Percentiles rank a stretch among this genome's conserved stretches.
Evolutionary conservation across 169 alveolate genomes (phyloP).

Genomic region (Plasmodium berghei): DNA sequence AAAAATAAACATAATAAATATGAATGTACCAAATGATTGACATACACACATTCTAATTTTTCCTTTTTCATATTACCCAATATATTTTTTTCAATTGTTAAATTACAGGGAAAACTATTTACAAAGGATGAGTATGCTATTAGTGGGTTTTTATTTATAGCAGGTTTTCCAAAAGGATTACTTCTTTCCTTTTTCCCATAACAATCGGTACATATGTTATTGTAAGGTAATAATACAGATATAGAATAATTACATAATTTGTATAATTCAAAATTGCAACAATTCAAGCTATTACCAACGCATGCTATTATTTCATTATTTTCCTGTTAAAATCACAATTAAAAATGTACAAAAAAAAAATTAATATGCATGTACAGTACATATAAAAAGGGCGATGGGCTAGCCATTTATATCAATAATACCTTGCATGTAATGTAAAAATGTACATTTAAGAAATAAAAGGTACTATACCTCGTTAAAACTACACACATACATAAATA

Average conservation of each 20-base stretch:
- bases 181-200: slow-evolving; percentile 56
- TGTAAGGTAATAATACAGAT: slow-evolving; percentile 43
- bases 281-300: slow-evolving; percentile 79
- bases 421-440: no score
- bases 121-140: slow-evolving; percentile 50
- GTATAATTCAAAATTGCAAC: slow-evolving; percentile 77
- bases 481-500: no score
- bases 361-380: neutral
- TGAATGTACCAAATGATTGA: neutral
- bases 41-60: neutral
- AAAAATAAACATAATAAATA: neutral
- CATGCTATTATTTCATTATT: slow-evolving; percentile 78
- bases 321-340: slow-evolving; percentile 32
- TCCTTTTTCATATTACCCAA: slow-evolving; percentile 6
- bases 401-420: neutral
- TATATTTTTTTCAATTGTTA: slow-evolving; percentile 29
- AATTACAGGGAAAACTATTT: slow-evolving; percentile 48
- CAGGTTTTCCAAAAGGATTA: slow-evolving; percentile 33
- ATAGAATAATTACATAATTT: slow-evolving; percentile 65
- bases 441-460: no score
- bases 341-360: neutral
- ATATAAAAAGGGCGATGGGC: neutral
- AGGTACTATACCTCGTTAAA: no score
- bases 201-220: slow-evolving; percentile 42
- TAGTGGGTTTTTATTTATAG: slow-evolving; percentile 31